These are phyloP conservation scores for Limnomonas spitsbergensis DNA, from an alignment of 139 green algal genomes.

Conservation along the genomic window DNA sequence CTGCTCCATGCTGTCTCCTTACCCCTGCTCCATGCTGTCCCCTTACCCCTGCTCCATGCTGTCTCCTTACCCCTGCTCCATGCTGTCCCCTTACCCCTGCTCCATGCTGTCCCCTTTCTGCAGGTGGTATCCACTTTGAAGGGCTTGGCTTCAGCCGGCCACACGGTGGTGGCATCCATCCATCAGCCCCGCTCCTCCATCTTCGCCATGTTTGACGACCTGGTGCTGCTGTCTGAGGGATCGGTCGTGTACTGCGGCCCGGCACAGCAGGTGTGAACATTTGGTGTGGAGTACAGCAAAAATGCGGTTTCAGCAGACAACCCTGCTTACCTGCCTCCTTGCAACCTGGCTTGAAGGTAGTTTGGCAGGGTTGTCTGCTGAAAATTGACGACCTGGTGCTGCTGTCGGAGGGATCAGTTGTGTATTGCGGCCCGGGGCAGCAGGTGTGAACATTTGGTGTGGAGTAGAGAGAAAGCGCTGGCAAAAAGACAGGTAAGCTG, in stretches of 20 bases:
- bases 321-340: too few species aligned
- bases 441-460: neutral
- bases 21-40: too few species aligned
- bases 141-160: neutral
- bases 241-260: constrained; percentile 18
- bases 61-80: neutral
- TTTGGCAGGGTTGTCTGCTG: too few species aligned
- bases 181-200: constrained; percentile 71
- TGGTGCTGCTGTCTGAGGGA: constrained; percentile 71
- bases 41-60: too few species aligned
- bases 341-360: too few species aligned
- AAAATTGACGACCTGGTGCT: constrained; percentile 93
- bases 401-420: constrained; percentile 40
- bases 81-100: neutral
- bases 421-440: constrained; percentile 25
- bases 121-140: constrained; percentile 12
- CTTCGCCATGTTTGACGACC: constrained; percentile 88
- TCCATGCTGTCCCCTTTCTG: neutral
- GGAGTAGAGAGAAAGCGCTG: too few species aligned
- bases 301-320: too few species aligned
- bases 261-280: neutral
- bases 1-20: too few species aligned
- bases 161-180: constrained; percentile 10
- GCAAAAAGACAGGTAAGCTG: too few species aligned
- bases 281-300: too few species aligned